Percentiles rank a stretch among this genome's conserved stretches.
phyloP scores from a whole-genome alignment of 2,329 filamentous ascomycete genomes.

The Cyphellophora europaea region DNA sequence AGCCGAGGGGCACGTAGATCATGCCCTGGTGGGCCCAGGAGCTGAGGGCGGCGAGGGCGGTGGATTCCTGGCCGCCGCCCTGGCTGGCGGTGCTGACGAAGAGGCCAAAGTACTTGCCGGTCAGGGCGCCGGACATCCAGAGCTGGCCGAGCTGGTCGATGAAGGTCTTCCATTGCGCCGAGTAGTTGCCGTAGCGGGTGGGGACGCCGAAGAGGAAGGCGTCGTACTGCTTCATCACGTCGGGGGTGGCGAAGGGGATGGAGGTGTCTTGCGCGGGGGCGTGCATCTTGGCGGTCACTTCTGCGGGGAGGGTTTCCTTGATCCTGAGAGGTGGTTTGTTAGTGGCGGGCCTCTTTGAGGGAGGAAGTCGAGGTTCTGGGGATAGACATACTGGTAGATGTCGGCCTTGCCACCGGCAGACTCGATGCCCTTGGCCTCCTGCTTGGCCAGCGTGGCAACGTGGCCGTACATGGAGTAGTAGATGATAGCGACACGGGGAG shows the following conservation, averaged over 20 bases:
- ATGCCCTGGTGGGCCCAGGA: constrained; percentile 90
- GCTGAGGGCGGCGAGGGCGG: constrained; percentile 68
- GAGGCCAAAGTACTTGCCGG: constrained; percentile 74
- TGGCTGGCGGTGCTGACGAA: constrained; percentile 80
- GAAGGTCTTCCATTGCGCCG: constrained; percentile 77
- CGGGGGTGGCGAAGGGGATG: constrained; percentile 54
- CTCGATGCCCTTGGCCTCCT: constrained; percentile 84
- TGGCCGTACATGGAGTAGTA: constrained; percentile 95
- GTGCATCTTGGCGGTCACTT: constrained; percentile 84
- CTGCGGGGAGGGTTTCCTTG: constrained; percentile 73
- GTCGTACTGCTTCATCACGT: constrained; percentile 66
- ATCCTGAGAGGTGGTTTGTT: constrained; percentile 42
- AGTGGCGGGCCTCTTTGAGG: constrained; percentile 4
- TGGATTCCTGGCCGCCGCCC: constrained; percentile 91
- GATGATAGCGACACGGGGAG: constrained; percentile 84
- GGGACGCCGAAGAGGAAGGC: constrained; percentile 89
- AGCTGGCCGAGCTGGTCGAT: constrained; percentile 85
- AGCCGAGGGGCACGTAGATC: constrained; percentile 92
- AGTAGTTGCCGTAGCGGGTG: constrained; percentile 95
- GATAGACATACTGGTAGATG: constrained; percentile 60
- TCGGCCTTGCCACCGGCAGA: constrained; percentile 74
- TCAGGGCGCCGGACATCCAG: constrained; percentile 66
- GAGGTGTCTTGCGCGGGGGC: constrained; percentile 62
- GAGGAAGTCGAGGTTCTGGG: not conserved
- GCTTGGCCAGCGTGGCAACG: constrained; percentile 72